Evolutionary conservation across 768 basidiomycete species (phyloP).

Genomic region (Tricholoma bakamatsutake): DNA sequence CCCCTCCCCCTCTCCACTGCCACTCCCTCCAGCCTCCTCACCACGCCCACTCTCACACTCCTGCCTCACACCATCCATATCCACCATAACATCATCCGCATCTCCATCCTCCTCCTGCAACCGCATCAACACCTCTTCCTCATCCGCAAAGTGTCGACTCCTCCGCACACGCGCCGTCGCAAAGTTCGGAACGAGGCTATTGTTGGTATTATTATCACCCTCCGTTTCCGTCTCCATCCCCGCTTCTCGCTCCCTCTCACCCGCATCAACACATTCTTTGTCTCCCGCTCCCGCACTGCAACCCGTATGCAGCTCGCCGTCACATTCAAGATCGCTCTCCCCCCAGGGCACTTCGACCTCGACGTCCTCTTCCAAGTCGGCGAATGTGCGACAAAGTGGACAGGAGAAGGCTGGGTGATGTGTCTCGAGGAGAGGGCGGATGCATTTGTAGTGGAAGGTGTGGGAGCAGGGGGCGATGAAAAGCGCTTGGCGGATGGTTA

Average conservation of each 20-base stretch:
- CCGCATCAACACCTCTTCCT: slow-evolving; percentile 8
- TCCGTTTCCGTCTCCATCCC: slow-evolving; percentile 12
- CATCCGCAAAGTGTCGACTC: slow-evolving; percentile 6
- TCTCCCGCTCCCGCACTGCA: slow-evolving; percentile 8
- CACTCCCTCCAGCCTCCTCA: slow-evolving; percentile 1
- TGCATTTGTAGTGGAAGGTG: slow-evolving; percentile 95
- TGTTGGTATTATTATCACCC: not conserved
- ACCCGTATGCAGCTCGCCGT: slow-evolving; percentile 8
- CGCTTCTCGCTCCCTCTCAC: slow-evolving; percentile 14
- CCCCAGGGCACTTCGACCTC: slow-evolving; percentile 40
- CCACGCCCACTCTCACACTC: not conserved
- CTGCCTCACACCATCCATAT: not conserved
- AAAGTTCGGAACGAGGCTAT: not conserved
- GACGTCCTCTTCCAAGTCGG: slow-evolving; percentile 93
- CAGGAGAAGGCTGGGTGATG: slow-evolving; percentile 94
- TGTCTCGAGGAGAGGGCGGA: slow-evolving; percentile 81
- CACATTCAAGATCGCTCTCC: slow-evolving; percentile 1
- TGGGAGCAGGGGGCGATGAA: slow-evolving; percentile 99
- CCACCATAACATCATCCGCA: not conserved
- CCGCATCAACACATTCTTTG: not conserved
- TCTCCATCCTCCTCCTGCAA: not conserved
- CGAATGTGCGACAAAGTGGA: slow-evolving; percentile 91
- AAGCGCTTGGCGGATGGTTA: slow-evolving; percentile 90
- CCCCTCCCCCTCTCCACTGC: not conserved
- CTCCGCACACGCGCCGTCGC: not conserved